phyloP scores from a whole-genome alignment of 441 rosid genomes.

The Pelargonium fulgidum region DNA sequence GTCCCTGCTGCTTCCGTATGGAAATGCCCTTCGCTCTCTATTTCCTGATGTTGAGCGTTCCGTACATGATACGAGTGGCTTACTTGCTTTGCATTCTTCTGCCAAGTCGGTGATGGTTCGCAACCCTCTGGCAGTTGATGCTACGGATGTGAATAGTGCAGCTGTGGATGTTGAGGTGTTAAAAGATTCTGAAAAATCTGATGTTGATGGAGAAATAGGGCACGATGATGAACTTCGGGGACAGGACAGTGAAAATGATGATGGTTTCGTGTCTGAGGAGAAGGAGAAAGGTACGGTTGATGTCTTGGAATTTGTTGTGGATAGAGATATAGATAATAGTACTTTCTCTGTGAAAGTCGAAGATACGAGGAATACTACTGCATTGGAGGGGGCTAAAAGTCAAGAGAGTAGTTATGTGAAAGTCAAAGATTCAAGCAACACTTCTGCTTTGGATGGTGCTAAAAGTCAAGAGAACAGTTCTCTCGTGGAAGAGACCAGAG shows the following conservation, averaged over 20 bases:
- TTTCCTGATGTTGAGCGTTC: conserved; percentile 30
- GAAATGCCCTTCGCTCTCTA: conserved; percentile 55
- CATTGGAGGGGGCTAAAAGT: conserved; percentile 24
- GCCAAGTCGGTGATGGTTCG: conserved; percentile 38
- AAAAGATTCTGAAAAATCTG: conserved; percentile 25
- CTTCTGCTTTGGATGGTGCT: conserved; percentile 23
- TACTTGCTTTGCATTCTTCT: conserved; percentile 26
- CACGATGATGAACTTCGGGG: conserved; percentile 13
- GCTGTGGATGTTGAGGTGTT: conserved; percentile 22
- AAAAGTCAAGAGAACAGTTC: conserved; percentile 28
- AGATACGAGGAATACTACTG: conserved; percentile 19
- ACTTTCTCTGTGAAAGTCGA: conserved; percentile 21
- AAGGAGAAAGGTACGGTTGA: conserved; percentile 18
- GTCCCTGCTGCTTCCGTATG: conserved; percentile 58
- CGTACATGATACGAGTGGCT: conserved; percentile 18
- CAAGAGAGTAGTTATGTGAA: conserved; percentile 27
- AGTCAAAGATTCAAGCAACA: conserved; percentile 20
- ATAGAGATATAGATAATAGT: conserved; percentile 19
- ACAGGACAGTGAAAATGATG: conserved; percentile 15
- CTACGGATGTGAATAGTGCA: conserved; percentile 30
- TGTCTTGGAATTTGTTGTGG: conserved; percentile 22
- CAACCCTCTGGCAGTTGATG: conserved; percentile 51
- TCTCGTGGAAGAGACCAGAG: conserved; percentile 22
- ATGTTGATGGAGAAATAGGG: conserved; percentile 15
- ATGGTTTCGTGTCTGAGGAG: conserved; percentile 22